phyloP scores from a whole-genome alignment of 2,329 filamentous ascomycete genomes.

The Aspergillus hiratsukae region DNA sequence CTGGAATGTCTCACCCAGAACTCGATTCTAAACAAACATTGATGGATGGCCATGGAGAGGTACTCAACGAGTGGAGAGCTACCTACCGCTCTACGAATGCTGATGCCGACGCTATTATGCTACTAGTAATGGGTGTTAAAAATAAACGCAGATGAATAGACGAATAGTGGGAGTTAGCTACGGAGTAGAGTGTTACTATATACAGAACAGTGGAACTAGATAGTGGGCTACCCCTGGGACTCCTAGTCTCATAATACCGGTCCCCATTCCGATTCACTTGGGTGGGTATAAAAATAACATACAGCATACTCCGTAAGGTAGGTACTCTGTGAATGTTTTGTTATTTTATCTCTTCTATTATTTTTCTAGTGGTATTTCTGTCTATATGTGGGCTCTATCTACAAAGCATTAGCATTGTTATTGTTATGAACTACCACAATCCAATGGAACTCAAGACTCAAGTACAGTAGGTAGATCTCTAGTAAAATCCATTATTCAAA shows the following conservation, averaged over 20 bases:
- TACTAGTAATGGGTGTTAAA: not conserved
- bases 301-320: too few relatives aligned
- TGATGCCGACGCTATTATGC: not conserved
- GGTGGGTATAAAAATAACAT: not conserved
- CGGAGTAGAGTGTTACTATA: not conserved
- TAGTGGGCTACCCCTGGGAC: not conserved
- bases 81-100: not conserved
- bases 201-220: not conserved
- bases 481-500: not conserved
- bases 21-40: conserved; percentile 9
- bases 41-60: not conserved
- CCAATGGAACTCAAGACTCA: not conserved
- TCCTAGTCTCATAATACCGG: not conserved
- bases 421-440: not conserved
- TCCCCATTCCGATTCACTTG: not conserved
- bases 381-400: not conserved
- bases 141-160: not conserved
- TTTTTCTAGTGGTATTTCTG: not conserved
- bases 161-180: not conserved
- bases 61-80: not conserved
- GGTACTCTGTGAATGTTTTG: too few relatives aligned
- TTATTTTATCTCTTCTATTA: not conserved
- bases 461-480: not conserved
- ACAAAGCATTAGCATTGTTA: not conserved
- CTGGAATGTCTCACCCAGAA: conserved; percentile 21